Evolutionary conservation across 306 rosid species (phyloP).

Genomic region (Dicorynia guianensis): DNA sequence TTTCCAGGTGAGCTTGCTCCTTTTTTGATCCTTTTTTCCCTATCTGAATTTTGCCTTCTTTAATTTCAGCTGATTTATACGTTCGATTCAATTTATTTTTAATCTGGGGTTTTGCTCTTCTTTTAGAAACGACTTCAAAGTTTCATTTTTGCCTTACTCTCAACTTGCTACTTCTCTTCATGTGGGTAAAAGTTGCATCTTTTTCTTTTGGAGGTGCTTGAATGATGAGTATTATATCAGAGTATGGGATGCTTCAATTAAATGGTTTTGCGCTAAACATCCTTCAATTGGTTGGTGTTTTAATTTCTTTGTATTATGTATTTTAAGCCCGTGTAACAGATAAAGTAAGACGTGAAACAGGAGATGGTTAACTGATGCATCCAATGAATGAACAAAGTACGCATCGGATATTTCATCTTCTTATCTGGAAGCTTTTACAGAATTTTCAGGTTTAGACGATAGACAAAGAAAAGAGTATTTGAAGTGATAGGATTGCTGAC

Average conservation of each 20-base stretch:
- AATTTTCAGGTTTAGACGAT: background rate
- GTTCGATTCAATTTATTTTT: slow-evolving; percentile 24
- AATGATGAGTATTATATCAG: background rate
- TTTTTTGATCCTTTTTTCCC: background rate
- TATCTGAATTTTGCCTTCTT: background rate
- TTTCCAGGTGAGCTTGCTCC: slow-evolving; percentile 41
- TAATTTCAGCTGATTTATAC: slow-evolving; percentile 24
- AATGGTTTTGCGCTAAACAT: background rate
- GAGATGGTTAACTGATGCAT: slow-evolving; percentile 34
- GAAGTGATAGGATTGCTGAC: slow-evolving; percentile 32
- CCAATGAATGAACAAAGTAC: slow-evolving; percentile 34
- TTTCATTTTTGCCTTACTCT: slow-evolving; percentile 34
- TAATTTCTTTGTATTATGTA: background rate
- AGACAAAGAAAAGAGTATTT: slow-evolving; percentile 8
- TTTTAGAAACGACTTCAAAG: background rate
- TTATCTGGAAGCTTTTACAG: slow-evolving; percentile 15
- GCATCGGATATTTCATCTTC: slow-evolving; percentile 24
- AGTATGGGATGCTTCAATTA: slow-evolving; percentile 16
- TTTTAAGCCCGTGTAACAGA: slow-evolving; percentile 27
- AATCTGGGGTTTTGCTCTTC: too few species aligned
- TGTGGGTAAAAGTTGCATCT: background rate
- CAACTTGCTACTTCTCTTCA: slow-evolving; percentile 1
- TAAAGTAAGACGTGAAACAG: slow-evolving; percentile 39
- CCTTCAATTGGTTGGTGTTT: slow-evolving; percentile 10
- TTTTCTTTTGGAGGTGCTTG: background rate